Evolutionary conservation across 192 early-diverging fungal genomes (phyloP).

Genomic region (Geranomyces variabilis): DNA sequence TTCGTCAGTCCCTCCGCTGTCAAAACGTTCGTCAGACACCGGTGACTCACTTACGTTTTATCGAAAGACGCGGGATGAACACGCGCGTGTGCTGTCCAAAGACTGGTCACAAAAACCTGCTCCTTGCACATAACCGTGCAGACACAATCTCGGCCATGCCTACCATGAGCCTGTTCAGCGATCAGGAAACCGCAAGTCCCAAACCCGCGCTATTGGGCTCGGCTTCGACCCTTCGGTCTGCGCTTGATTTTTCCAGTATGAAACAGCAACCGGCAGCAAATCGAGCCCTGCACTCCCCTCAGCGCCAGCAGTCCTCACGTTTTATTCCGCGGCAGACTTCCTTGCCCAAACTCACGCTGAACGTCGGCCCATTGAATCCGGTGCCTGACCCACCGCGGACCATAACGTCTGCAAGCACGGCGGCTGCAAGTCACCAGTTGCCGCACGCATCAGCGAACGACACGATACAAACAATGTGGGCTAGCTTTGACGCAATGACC

Average conservation of each 20-base stretch:
- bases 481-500: conserved; percentile 45
- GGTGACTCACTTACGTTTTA: too few species aligned
- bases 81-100: too few species aligned
- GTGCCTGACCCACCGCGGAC: neutral
- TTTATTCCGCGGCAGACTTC: neutral
- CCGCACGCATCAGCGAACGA: conserved; percentile 21
- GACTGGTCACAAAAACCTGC: too few species aligned
- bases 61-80: too few species aligned
- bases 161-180: neutral
- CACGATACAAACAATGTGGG: conserved; percentile 53
- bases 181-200: neutral
- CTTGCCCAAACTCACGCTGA: conserved; percentile 6
- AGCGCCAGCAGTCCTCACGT: neutral
- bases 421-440: neutral
- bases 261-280: neutral
- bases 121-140: too few species aligned
- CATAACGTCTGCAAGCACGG: neutral
- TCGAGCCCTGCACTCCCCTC: neutral
- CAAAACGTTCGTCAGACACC: too few species aligned
- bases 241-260: neutral
- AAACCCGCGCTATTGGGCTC: neutral
- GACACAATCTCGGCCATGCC: neutral
- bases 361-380: neutral
- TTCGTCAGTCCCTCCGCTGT: too few species aligned
- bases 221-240: neutral